Evolutionary conservation across 1,139 yeast species (phyloP), one percentile per base, ranked within the genome.

Genomic region (Saccharomycopsis hybrid): DNA sequence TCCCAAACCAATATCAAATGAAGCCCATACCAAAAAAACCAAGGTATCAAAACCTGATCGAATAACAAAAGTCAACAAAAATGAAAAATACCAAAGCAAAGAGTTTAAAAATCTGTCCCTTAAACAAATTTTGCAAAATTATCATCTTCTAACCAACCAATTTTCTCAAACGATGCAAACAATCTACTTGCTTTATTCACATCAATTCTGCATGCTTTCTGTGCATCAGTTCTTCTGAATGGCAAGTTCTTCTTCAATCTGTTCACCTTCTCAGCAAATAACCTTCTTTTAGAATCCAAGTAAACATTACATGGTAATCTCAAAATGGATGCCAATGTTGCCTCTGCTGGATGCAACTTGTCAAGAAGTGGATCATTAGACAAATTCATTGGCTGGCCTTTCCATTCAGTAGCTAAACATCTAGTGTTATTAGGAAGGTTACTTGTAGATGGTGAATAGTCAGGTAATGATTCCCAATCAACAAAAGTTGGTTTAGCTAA

Each of bases 211-310:
- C 97, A 90, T 7, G 97, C 96, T 73, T 92, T 90, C 68, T 92
- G 97, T 11, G 97, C 95, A 66, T 92, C 98, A 0, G 97, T 92
- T 69, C 97, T 81, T 70, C 97, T 82, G 69, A 92, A 92, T 44
- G 92, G 95, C 65, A 85, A 75, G 33, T 86, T 87, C 52, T 73
- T 74, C 62, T 78, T 80, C 62, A 85, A 68, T 54, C 97, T 77
- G 55, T 78, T 78, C 40, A 89, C 95, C 69, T 90, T 90, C 65
- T 92, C 97, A 55, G 79, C 78, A 66, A 92, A 92, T 38, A 92
- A 72, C 59, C 98, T 77, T 66, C 94, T 79, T 72, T 92, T 92
- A 5, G 96, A 87, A 66, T 92, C 98, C 63, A 90, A 72, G 64
- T 89, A 92, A 37, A 90, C 80, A 56, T 83, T 85, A 52, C 90